phyloP scores from a whole-genome alignment of 2,329 filamentous ascomycete genomes.

The Coniochaeta ligniaria region DNA sequence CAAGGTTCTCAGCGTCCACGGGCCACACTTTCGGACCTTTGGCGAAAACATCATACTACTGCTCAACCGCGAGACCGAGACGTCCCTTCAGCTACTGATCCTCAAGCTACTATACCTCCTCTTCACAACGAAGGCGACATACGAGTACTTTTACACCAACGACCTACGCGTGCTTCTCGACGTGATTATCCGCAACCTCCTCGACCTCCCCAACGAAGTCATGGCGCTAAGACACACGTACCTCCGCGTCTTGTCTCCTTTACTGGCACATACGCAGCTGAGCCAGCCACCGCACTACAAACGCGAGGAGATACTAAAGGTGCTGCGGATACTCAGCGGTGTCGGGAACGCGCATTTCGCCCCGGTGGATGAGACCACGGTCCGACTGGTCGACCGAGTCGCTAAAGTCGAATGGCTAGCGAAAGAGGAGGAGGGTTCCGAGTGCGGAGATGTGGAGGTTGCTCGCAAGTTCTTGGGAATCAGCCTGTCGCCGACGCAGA shows the following conservation, averaged over 20 bases:
- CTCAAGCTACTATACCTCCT: constrained; percentile 91
- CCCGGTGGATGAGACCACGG: constrained; percentile 71
- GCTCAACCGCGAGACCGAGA: constrained; percentile 90
- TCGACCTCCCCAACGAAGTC: constrained; percentile 84
- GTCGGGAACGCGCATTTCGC: constrained; percentile 67
- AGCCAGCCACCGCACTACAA: constrained; percentile 87
- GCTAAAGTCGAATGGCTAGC: constrained; percentile 63
- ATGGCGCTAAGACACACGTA: constrained; percentile 82
- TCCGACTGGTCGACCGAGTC: constrained; percentile 71
- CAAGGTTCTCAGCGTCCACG: constrained; percentile 78
- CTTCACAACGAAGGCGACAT: constrained; percentile 84
- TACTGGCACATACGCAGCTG: constrained; percentile 87
- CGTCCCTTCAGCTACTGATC: constrained; percentile 90
- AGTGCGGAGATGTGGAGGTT: constrained; percentile 35
- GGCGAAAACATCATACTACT: constrained; percentile 95
- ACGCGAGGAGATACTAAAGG: constrained; percentile 69
- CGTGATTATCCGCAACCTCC: constrained; percentile 92
- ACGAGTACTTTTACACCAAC: constrained; percentile 98
- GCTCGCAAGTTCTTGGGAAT: constrained; percentile 61
- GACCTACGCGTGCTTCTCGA: constrained; percentile 90
- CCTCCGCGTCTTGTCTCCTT: constrained; percentile 81
- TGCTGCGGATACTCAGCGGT: constrained; percentile 65
- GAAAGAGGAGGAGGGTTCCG: constrained; percentile 27
- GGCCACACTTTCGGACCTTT: constrained; percentile 82
- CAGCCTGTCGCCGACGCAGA: constrained; percentile 56